phyloP scores from a whole-genome alignment of 2,329 filamentous ascomycete species.

The Ophiostoma sp. region DNA sequence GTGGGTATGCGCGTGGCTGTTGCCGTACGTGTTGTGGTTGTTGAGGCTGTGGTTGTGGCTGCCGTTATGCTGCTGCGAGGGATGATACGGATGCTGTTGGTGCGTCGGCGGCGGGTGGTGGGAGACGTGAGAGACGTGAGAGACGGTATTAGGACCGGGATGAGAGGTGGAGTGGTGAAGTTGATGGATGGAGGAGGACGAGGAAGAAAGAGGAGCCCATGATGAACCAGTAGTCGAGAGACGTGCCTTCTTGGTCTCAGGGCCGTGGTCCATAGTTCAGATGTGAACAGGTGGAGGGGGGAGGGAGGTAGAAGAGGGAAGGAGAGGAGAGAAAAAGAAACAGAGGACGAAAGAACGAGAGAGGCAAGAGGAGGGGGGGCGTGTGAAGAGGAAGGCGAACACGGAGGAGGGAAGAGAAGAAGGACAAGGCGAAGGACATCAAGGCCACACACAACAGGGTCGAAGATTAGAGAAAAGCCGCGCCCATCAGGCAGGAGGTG shows the following conservation, averaged over 20 bases:
- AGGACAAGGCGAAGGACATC: slow-evolving; percentile 16
- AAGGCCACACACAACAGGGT: slow-evolving; percentile 18
- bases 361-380: slow-evolving; percentile 10
- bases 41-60: slow-evolving; percentile 21
- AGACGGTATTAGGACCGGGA: slow-evolving; percentile 40
- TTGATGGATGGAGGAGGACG: slow-evolving; percentile 15
- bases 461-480: slow-evolving; percentile 8
- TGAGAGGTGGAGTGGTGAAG: slow-evolving; percentile 36
- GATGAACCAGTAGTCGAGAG: slow-evolving; percentile 19
- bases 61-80: slow-evolving; percentile 13
- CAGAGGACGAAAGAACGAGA: slow-evolving; percentile 1
- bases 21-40: slow-evolving; percentile 22
- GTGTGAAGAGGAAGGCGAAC: slow-evolving; percentile 12
- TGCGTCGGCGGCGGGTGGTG: slow-evolving; percentile 30
- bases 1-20: slow-evolving; percentile 9
- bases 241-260: slow-evolving; percentile 23
- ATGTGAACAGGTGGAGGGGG: slow-evolving; percentile 17
- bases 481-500: slow-evolving; percentile 20
- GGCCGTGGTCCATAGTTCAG: slow-evolving; percentile 24
- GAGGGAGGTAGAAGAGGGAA: not conserved
- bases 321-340: not conserved
- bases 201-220: slow-evolving; percentile 21
- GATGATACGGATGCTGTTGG: slow-evolving; percentile 28
- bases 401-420: slow-evolving; percentile 9
- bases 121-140: slow-evolving; percentile 18